Percentiles rank a stretch among this genome's conserved stretches.
These are phyloP conservation scores for Meyerozyma athensensis DNA, from an alignment of 1,139 yeast species.

Conservation along the genomic window DNA sequence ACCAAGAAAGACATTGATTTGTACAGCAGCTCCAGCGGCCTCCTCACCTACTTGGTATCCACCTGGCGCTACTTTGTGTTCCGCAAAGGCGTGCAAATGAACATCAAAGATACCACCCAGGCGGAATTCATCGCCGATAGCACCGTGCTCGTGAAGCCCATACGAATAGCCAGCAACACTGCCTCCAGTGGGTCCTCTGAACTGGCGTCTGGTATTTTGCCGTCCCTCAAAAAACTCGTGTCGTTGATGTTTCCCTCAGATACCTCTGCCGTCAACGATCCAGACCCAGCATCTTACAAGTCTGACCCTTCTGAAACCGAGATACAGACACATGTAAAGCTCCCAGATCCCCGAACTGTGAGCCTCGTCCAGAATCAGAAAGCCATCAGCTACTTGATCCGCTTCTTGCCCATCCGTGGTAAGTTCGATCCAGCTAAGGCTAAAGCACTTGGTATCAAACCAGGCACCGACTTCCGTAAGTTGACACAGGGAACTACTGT, in stretches of 20 bases:
- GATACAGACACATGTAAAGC: slow-evolving; percentile 37
- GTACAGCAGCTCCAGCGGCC: slow-evolving; percentile 31
- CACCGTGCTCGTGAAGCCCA: slow-evolving; percentile 47
- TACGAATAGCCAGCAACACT: slow-evolving; percentile 26
- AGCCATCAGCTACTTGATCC: slow-evolving; percentile 55
- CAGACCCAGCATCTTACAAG: slow-evolving; percentile 37
- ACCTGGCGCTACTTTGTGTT: slow-evolving; percentile 91
- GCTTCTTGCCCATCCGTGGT: slow-evolving; percentile 70
- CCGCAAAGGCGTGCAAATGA: slow-evolving; percentile 64
- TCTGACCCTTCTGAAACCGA: slow-evolving; percentile 38
- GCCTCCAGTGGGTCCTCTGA: background rate
- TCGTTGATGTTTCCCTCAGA: slow-evolving; percentile 50
- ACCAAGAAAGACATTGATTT: slow-evolving; percentile 49
- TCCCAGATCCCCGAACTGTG: slow-evolving; percentile 23
- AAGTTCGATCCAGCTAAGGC: slow-evolving; percentile 70
- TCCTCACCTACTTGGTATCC: slow-evolving; percentile 54
- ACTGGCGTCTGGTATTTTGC: background rate
- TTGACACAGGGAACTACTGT: slow-evolving; percentile 62
- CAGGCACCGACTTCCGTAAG: slow-evolving; percentile 53
- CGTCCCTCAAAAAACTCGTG: slow-evolving; percentile 28
- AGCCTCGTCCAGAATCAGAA: slow-evolving; percentile 20
- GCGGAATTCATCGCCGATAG: slow-evolving; percentile 44
- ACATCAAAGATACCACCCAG: slow-evolving; percentile 34
- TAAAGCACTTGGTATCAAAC: slow-evolving; percentile 59
- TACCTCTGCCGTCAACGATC: slow-evolving; percentile 30